A percentile compares a stretch with the other conserved stretches of the same genome.
These are phyloP conservation scores for Davidsoniella eucalypti DNA, from an alignment of 2,329 filamentous ascomycete species.

Conservation along the genomic window DNA sequence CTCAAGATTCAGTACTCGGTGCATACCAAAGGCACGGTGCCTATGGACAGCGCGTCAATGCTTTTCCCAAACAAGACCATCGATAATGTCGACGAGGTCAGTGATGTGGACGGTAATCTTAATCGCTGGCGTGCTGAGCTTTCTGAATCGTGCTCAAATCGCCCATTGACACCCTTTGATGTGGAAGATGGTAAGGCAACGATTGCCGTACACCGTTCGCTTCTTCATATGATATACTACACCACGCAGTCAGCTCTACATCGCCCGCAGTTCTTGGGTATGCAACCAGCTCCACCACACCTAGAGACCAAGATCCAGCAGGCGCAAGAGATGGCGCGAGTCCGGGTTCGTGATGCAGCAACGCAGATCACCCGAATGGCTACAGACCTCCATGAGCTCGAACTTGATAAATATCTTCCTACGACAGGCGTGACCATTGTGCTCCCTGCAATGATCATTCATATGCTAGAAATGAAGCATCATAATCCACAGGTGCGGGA, in stretches of 20 bases:
- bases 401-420: constrained; percentile 64
- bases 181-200: constrained; percentile 43
- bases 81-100: constrained; percentile 66
- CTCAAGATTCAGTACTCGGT: constrained; percentile 86
- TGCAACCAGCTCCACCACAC: constrained; percentile 31
- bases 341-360: constrained; percentile 69
- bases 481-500: constrained; percentile 55
- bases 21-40: constrained; percentile 65
- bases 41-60: constrained; percentile 72
- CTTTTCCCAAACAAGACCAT: constrained; percentile 76
- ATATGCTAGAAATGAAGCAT: constrained; percentile 82
- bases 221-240: constrained; percentile 86
- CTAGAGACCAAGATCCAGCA: constrained; percentile 10
- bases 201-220: constrained; percentile 56
- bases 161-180: constrained; percentile 35
- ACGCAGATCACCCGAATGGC: constrained; percentile 75
- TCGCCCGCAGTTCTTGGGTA: constrained; percentile 73
- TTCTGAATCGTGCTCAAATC: constrained; percentile 54
- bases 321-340: constrained; percentile 52
- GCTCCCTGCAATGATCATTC: constrained; percentile 83
- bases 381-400: constrained; percentile 53
- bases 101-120: constrained; percentile 62
- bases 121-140: constrained; percentile 61
- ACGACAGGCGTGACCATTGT: constrained; percentile 85
- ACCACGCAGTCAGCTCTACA: constrained; percentile 84